Percentiles rank a stretch among this genome's conserved stretches.
These are phyloP conservation scores for Simplicillium aogashimaense DNA, from an alignment of 2,329 filamentous ascomycete species.

Conservation along the genomic window DNA sequence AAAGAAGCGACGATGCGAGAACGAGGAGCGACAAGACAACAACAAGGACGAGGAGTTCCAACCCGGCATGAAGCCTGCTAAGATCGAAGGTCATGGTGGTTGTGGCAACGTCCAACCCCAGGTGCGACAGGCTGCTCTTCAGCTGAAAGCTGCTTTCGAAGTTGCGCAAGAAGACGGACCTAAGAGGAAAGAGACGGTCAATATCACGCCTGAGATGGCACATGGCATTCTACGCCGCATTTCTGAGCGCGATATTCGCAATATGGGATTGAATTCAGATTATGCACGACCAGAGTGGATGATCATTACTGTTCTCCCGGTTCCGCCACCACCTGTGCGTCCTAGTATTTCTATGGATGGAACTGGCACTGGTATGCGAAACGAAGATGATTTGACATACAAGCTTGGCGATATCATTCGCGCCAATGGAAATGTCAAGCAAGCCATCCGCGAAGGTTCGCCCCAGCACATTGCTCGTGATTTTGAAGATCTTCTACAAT, in stretches of 20 bases:
- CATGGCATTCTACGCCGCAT: slow-evolving; percentile 82
- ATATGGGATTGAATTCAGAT: slow-evolving; percentile 87
- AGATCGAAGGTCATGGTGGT: slow-evolving; percentile 61
- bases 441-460: slow-evolving; percentile 84
- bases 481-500: slow-evolving; percentile 87
- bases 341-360: slow-evolving; percentile 97
- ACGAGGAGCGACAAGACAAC: slow-evolving; percentile 60
- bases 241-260: slow-evolving; percentile 65
- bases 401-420: slow-evolving; percentile 98
- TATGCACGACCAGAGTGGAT: slow-evolving; percentile 98
- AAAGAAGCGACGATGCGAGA: slow-evolving; percentile 75
- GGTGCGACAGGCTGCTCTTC: slow-evolving; percentile 78
- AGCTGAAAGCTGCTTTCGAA: slow-evolving; percentile 70
- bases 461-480: slow-evolving; percentile 85
- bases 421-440: slow-evolving; percentile 88
- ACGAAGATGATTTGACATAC: slow-evolving; percentile 98
- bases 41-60: slow-evolving; percentile 61
- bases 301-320: slow-evolving; percentile 88
- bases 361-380: slow-evolving; percentile 81
- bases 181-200: slow-evolving; percentile 67
- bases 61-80: slow-evolving; percentile 43
- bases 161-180: slow-evolving; percentile 53
- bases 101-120: slow-evolving; percentile 88
- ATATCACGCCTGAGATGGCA: slow-evolving; percentile 75
- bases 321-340: slow-evolving; percentile 89